Conservation (phyloP, 257 asterid genomes). For the Paraleonurus japonicus region DNA sequence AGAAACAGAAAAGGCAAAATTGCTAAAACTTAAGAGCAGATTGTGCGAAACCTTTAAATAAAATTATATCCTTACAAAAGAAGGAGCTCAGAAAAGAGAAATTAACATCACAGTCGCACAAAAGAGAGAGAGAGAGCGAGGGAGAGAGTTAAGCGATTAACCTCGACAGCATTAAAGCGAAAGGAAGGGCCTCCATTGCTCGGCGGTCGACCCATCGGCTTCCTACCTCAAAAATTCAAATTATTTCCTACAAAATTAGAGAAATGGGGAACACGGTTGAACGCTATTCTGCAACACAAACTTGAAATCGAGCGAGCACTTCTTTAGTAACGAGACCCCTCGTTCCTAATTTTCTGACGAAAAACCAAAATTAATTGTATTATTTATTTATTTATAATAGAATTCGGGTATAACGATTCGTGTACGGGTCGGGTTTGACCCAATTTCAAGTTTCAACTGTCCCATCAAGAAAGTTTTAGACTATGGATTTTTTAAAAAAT, state of each 20-base stretch:
- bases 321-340: neutral
- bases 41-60: neutral
- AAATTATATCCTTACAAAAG: neutral
- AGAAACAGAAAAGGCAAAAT: neutral
- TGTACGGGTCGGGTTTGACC: neutral
- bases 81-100: neutral
- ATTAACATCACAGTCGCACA: neutral
- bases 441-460: no score
- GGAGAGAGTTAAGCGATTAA: constrained; percentile 22
- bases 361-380: neutral
- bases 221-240: constrained; percentile 5
- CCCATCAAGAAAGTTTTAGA: no score
- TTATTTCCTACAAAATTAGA: neutral
- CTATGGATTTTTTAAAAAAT: no score
- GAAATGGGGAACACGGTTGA: neutral
- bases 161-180: constrained; percentile 88
- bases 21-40: neutral
- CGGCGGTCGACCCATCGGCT: constrained; percentile 85
- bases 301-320: neutral
- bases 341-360: neutral
- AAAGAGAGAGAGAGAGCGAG: neutral
- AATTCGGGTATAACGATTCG: neutral
- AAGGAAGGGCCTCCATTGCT: constrained; percentile 90
- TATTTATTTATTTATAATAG: neutral
- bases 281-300: neutral